Conservation (phyloP, 805 yeast genomes). For the Kregervanrija pseudodelftensis region DNA sequence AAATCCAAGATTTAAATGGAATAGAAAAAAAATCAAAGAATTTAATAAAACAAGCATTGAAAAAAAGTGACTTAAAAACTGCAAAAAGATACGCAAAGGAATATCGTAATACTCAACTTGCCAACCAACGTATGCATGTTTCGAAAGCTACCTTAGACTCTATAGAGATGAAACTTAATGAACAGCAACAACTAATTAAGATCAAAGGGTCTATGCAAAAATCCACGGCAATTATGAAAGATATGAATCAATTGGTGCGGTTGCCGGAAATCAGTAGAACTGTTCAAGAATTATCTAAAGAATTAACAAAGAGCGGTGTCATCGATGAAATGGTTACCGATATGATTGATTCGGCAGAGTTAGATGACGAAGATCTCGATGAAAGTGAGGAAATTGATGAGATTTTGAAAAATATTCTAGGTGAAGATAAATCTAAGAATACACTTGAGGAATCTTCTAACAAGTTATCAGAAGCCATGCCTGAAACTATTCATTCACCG, state of each 20-base stretch:
- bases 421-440: neutral
- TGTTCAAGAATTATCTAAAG: slow-evolving; percentile 81
- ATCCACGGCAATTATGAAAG: slow-evolving; percentile 79
- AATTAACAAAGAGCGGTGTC: slow-evolving; percentile 76
- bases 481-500: slow-evolving; percentile 14
- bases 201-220: slow-evolving; percentile 74
- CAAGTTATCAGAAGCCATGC: slow-evolving; percentile 2
- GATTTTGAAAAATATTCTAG: slow-evolving; percentile 41
- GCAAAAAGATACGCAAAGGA: slow-evolving; percentile 82
- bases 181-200: slow-evolving; percentile 80
- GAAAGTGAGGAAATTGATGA: slow-evolving; percentile 53
- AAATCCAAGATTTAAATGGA: slow-evolving; percentile 51
- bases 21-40: slow-evolving; percentile 70
- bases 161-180: slow-evolving; percentile 82
- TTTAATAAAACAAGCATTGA: slow-evolving; percentile 67
- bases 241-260: slow-evolving; percentile 70
- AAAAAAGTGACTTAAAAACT: slow-evolving; percentile 65
- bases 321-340: slow-evolving; percentile 96
- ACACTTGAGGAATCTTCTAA: neutral
- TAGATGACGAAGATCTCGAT: slow-evolving; percentile 58
- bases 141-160: slow-evolving; percentile 84
- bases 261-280: slow-evolving; percentile 76
- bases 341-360: slow-evolving; percentile 63
- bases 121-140: slow-evolving; percentile 62
- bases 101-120: slow-evolving; percentile 63